Evolutionary conservation across 768 basidiomycete species (phyloP), one percentile per base, ranked within the genome.

Genomic region (Pleurotus tuber-regium): DNA sequence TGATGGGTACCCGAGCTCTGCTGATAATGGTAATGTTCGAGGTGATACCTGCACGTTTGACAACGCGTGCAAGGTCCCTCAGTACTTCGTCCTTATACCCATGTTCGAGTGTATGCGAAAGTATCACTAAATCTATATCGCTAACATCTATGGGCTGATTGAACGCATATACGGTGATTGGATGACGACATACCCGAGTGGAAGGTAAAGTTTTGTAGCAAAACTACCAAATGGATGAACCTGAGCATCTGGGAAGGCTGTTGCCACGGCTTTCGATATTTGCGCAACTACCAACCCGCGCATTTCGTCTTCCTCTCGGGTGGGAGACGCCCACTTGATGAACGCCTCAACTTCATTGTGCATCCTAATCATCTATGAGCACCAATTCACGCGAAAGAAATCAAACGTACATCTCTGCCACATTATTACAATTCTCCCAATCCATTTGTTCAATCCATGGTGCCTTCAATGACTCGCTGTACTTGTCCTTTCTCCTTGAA

Each of bases 1-100:
- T 79, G 65, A 99, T 98, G 25, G 97, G 97, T 5, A 98, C 95
- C 70, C 86, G 90, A 48, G 97, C 95, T 73, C 86, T 92, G 24
- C 87, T 85, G 57, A 99, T 93, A 66, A 98, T 84, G 24, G 87
- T 86, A 31, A 98, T 89, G 44, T 78, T 74, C 3, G 67, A 63
- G 1, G 94, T 91, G 53, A 98, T 85, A 7, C 80, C 74, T 1
- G 83, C 77, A 28, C 79, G 80, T 61, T 87, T 86, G 53, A 99
- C 72, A 28, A 86, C 78, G 61, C 82, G 82, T 8, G 93, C 91
- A 28, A 99, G 78, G 2, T 83, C 78, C 44, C 86, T 82, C 5
- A 98, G 77, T 25, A 89, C 86, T 43, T 74, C 73, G 49, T 80
- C 72, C 70, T 83, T 87, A 62, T 87, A 76, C 57, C 76, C 81